phyloP scores from a whole-genome alignment of 129 eudicot species.

The Flaveria robusta region DNA sequence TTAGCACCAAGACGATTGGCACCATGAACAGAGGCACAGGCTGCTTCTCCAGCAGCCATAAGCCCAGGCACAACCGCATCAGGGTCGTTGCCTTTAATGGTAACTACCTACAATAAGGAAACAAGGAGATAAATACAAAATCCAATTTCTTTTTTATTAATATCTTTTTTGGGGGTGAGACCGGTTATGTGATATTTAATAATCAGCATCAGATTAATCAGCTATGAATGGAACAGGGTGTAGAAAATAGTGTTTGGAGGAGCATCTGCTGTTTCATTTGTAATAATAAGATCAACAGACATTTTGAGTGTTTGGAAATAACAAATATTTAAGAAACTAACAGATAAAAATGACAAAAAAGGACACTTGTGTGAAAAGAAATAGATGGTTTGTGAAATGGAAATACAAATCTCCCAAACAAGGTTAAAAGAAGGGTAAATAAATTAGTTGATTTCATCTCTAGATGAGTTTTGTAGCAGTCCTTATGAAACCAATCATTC shows the following conservation, averaged over 20 bases:
- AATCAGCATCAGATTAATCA: slow-evolving; percentile 8
- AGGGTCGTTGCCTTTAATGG: slow-evolving; percentile 69
- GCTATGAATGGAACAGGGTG: background rate
- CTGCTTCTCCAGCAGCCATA: slow-evolving; percentile 99
- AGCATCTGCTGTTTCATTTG: background rate
- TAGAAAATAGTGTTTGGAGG: background rate
- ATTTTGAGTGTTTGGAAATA: background rate
- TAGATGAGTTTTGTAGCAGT: background rate
- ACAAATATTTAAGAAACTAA: background rate
- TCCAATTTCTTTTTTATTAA: background rate
- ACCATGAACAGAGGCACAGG: slow-evolving; percentile 99
- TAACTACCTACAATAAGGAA: slow-evolving; percentile 63
- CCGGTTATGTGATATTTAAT: background rate
- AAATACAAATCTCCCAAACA: background rate
- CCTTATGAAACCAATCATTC: background rate
- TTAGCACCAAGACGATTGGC: slow-evolving; percentile 99
- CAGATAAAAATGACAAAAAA: background rate
- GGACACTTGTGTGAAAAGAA: background rate
- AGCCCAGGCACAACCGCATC: slow-evolving; percentile 93
- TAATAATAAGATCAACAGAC: background rate
- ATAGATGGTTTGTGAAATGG: background rate
- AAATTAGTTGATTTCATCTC: background rate
- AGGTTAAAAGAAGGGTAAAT: background rate
- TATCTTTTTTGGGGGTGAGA: background rate
- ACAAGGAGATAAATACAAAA: slow-evolving; percentile 2